Evolutionary conservation across 2,329 filamentous ascomycete genomes (phyloP), one percentile per base, ranked within the genome.

Genomic region (Rutstroemia sp.): DNA sequence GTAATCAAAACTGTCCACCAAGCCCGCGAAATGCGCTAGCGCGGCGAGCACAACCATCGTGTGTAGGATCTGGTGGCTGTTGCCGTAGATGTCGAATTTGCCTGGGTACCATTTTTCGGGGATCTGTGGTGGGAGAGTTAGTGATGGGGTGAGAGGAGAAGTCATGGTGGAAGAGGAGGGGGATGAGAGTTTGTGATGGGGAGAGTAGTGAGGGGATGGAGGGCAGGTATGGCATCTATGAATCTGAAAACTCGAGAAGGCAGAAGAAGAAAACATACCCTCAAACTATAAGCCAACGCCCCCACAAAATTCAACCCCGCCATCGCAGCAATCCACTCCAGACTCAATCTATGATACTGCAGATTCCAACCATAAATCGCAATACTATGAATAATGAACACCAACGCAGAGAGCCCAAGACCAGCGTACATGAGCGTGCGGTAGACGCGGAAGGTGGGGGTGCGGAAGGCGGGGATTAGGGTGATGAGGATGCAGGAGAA

Each of bases 401-500:
- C 58, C 2, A 67, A 27, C 4, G 61, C 60, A 1, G 64, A 67
- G n/a, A 68, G 50, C 6, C 62, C 66, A 1, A 67, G 59, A 9
- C 40, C 40, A 12, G 63, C 42, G 45, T 67, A 69, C 25, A 65
- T 63, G 2, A 59, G 57, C 3, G 63, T 51, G 48, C 65, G 57
- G 16, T 63, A 60, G 14, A 52, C 60, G 49, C 65, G 52, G 23
- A 64, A 60, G 17, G 48, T 49, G 8, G 57, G 57, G 21, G 57
- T 40, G 9, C 58, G 54, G 46, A 64, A 65, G 48, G 38, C 56
- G 12, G 59, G 64, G 30, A 56, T 51, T 3, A 68, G 34, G 30
- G 62, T 61, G 10, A 73, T 67, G 42, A 71, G 58, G 7, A 68
- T 67, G 21, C 71, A 72, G 16, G 69, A 48, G 3, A 63, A 48